phyloP scores from a whole-genome alignment of 2,329 filamentous ascomycete species.

The Dothidotthia symphoricarpi region DNA sequence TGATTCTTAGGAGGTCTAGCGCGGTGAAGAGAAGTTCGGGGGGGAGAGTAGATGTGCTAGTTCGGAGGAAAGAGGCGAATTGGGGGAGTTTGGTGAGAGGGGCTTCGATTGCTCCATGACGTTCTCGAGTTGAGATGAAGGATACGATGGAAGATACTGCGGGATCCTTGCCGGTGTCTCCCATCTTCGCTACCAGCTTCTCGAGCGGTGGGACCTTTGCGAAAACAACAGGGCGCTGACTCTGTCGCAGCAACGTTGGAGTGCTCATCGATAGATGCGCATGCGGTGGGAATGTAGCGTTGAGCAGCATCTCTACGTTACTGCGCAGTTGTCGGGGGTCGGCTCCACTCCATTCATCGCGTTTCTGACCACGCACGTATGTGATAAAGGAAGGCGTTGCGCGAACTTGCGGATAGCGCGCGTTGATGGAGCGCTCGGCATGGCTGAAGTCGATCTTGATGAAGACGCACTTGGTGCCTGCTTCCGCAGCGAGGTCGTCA shows the following conservation, averaged over 20 bases:
- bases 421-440: conserved; percentile 61
- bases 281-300: conserved; percentile 74
- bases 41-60: conserved; percentile 57
- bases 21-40: conserved; percentile 71
- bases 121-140: conserved; percentile 66
- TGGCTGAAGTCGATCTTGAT: conserved; percentile 79
- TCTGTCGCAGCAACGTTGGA: conserved; percentile 64
- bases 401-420: conserved; percentile 61
- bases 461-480: conserved; percentile 65
- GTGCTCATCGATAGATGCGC: conserved; percentile 70
- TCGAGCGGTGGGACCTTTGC: conserved; percentile 76
- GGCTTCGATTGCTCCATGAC: conserved; percentile 61
- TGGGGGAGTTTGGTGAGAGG: conserved; percentile 67
- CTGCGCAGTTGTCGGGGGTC: conserved; percentile 65
- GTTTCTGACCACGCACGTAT: conserved; percentile 71
- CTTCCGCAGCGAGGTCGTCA: conserved; percentile 73
- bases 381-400: conserved; percentile 89
- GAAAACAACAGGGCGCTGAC: conserved; percentile 69
- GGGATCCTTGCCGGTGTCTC: conserved; percentile 56
- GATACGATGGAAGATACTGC: conserved; percentile 63
- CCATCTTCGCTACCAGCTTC: conserved; percentile 80
- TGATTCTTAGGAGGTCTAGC: conserved; percentile 79
- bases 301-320: conserved; percentile 70
- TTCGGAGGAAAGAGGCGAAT: conserved; percentile 62
- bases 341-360: conserved; percentile 78